phyloP scores from a whole-genome alignment of 371 early-diverging fungal species.

The Mortierella sp. region DNA sequence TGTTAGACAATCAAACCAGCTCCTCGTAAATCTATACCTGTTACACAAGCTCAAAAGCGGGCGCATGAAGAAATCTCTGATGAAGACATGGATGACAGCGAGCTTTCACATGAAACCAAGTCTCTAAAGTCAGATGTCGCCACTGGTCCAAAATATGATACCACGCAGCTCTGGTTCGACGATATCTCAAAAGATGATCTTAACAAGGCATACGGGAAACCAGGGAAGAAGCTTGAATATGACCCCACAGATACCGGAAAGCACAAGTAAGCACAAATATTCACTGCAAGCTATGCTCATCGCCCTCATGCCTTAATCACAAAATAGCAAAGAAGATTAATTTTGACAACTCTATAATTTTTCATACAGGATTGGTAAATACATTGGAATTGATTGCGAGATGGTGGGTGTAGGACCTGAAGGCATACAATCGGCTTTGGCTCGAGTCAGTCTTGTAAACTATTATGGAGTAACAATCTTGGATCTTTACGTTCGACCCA shows the following conservation, averaged over 20 bases:
- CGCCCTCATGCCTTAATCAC: no score
- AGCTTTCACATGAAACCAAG: constrained; percentile 6
- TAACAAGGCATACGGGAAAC: constrained; percentile 61
- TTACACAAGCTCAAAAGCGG: constrained; percentile 27
- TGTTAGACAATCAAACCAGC: constrained; percentile 50
- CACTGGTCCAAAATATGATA: constrained; percentile 53
- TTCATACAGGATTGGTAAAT: constrained; percentile 75
- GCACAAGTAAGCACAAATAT: constrained; percentile 62
- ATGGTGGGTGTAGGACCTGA: constrained; percentile 97
- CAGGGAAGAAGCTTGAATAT: constrained; percentile 45
- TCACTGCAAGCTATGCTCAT: no score
- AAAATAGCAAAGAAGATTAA: no score
- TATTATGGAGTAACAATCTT: constrained; percentile 89
- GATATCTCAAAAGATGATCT: constrained; percentile 69
- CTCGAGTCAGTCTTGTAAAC: constrained; percentile 94
- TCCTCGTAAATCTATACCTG: constrained; percentile 39
- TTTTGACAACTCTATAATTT: no score
- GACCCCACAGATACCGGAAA: constrained; percentile 58
- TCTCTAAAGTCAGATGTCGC: constrained; percentile 13
- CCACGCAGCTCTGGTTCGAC: constrained; percentile 72
- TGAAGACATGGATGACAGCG: constrained; percentile 15
- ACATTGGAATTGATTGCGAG: constrained; percentile 97
- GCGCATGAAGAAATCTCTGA: constrained; percentile 22
- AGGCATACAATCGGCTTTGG: constrained; percentile 85
- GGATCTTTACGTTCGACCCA: constrained; percentile 88